A percentile compares a stretch with the other conserved stretches of the same genome.
Evolutionary conservation across 768 basidiomycete species (phyloP).

Genomic region (Lanmaoa rubissima): DNA sequence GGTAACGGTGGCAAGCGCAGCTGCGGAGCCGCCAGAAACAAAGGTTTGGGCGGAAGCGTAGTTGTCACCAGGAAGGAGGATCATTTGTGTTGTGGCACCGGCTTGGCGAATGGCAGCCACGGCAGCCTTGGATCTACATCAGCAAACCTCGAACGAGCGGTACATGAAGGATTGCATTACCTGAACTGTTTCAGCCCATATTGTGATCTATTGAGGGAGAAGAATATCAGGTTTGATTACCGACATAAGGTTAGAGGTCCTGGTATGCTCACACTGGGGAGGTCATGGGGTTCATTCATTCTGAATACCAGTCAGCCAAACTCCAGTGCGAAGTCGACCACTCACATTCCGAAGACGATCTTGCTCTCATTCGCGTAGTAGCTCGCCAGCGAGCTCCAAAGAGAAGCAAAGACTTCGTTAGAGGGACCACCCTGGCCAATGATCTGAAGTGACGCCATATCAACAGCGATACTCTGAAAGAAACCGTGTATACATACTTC

Average conservation of each 20-base stretch:
- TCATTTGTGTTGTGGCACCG: constrained; percentile 7
- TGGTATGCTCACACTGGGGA: constrained; percentile 6
- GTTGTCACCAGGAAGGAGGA: constrained; percentile 11
- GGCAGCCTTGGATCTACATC: constrained; percentile 1
- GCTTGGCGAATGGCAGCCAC: constrained; percentile 15
- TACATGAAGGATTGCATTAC: neutral
- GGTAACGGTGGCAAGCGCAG: constrained; percentile 1
- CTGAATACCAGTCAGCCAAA: neutral
- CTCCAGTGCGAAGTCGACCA: neutral
- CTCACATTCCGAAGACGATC: constrained; percentile 12
- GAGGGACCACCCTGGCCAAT: constrained; percentile 16
- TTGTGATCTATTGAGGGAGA: neutral
- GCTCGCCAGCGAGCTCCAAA: constrained; percentile 9
- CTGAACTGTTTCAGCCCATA: constrained; percentile 12
- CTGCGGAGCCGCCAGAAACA: constrained; percentile 9
- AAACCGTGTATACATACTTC: neutral
- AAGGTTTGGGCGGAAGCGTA: constrained; percentile 7
- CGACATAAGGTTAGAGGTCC: no score
- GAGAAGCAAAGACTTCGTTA: constrained; percentile 10
- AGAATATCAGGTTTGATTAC: neutral
- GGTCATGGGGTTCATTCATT: constrained; percentile 18
- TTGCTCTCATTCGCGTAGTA: neutral
- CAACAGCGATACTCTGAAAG: neutral
- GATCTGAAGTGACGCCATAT: neutral
- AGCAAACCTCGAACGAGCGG: neutral